phyloP scores from a whole-genome alignment of 345 rosid species.

The Eucalyptus leucophloia region DNA sequence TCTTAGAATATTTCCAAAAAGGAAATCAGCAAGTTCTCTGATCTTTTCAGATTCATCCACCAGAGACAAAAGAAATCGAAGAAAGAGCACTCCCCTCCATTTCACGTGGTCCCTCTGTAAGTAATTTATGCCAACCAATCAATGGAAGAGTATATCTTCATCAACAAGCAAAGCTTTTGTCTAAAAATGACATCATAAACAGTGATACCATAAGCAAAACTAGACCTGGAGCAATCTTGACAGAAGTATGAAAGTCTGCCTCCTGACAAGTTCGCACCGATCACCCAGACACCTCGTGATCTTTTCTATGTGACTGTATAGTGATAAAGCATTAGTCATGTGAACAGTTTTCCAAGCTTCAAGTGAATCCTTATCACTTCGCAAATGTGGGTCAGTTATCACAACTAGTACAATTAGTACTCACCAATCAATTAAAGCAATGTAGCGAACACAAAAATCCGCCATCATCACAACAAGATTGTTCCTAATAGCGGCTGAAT shows the following conservation, averaged over 20 bases:
- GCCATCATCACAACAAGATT: constrained; percentile 84
- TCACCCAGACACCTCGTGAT: constrained; percentile 80
- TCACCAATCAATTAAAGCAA: constrained; percentile 93
- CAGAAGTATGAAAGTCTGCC: constrained; percentile 78
- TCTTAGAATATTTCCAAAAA: constrained; percentile 76
- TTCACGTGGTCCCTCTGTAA: constrained; percentile 86
- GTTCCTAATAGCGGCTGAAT: constrained; percentile 79
- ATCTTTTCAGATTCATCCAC: constrained; percentile 94
- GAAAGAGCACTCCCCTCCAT: constrained; percentile 93
- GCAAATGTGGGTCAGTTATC: not conserved
- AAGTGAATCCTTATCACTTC: not conserved
- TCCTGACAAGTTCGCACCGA: constrained; percentile 81
- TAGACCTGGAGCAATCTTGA: constrained; percentile 86
- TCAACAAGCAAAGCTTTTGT: not conserved
- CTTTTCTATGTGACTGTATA: constrained; percentile 31
- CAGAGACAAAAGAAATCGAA: constrained; percentile 71
- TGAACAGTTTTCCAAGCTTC: not conserved
- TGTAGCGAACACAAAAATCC: constrained; percentile 87
- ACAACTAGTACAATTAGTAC: not conserved
- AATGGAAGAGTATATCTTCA: not conserved
- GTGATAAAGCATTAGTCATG: not conserved
- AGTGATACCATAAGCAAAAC: not conserved
- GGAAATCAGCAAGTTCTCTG: constrained; percentile 77
- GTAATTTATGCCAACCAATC: not conserved
- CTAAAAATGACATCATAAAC: not conserved